These are phyloP conservation scores for Mucuna pruriens DNA, from an alignment of 306 rosid species.

Conservation along the genomic window DNA sequence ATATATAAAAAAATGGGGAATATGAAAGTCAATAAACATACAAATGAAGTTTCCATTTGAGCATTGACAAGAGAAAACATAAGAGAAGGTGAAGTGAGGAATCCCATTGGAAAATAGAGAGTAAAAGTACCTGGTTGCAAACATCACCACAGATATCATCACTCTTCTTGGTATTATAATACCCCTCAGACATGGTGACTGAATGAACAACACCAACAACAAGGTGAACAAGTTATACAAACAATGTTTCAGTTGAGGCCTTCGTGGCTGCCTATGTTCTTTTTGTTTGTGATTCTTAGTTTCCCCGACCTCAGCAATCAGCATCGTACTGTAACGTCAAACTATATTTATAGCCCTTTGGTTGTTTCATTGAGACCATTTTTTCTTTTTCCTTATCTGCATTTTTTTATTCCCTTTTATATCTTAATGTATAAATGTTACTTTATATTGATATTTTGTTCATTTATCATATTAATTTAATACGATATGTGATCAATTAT, in stretches of 20 bases:
- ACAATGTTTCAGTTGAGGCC: background rate
- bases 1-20: background rate
- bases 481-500: no score
- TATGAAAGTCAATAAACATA: background rate
- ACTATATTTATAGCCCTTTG: no score
- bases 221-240: background rate
- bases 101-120: background rate
- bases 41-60: background rate
- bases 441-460: no score
- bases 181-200: slow-evolving; percentile 72
- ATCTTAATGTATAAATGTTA: no score
- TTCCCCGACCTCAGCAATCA: background rate
- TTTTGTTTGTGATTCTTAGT: background rate
- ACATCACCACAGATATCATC: slow-evolving; percentile 78
- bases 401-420: no score
- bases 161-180: slow-evolving; percentile 74
- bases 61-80: background rate
- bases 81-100: background rate
- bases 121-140: slow-evolving; percentile 65
- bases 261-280: background rate
- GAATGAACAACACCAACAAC: background rate
- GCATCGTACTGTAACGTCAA: background rate
- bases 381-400: no score
- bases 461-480: no score
- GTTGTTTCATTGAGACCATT: no score